Evolutionary conservation across 2,329 filamentous ascomycete species (phyloP), one percentile per base, ranked within the genome.

Genomic region (Fusarium camptoceras): DNA sequence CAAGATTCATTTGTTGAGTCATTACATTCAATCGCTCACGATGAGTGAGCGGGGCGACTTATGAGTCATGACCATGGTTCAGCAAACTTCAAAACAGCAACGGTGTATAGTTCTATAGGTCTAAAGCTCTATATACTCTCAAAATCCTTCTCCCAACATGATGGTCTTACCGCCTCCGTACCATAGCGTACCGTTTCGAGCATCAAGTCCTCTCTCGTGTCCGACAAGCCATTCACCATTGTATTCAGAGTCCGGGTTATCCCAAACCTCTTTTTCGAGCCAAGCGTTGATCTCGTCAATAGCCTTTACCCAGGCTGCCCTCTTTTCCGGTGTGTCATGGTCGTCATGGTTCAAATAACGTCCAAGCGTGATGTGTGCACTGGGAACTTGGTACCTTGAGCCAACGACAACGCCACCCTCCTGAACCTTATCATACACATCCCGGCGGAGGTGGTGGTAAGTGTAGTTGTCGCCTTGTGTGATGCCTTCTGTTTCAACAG

Each of bases 381-480:
- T 95, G 3, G 94, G 94, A 4, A 97, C 93, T 25, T 94, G 90
- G 78, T 98, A 98, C 60, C 95, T 86, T 55, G 92, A 93, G 24
- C 86, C 91, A 34, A 97, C 86, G 18, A 86, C 81, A n/a, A 95
- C 83, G 2, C 92, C 92, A 0, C 89, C 85, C 6, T 81, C 82
- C 47, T 84, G 82, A 6, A 88, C 87, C 27, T 88, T 82, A 50
- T 86, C 83, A 77, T 91, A 96, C 15, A 97, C 78, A 76, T 97
- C 94, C 6, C 91, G 87, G 5, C 95, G 89, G 11, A 98, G 87
- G 79, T 98, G 95, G 77, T 98, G 95, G 78, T 98, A 98, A 0
- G 92, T 94, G 80, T 93, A 98, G 2, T 72, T 76, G 71, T 96
- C 92, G 20, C 88, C 85, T 41, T 85, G 80, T 18, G 82, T 77